These are phyloP conservation scores for Venturia asperata DNA, from an alignment of 2,329 filamentous ascomycete species.

Conservation along the genomic window DNA sequence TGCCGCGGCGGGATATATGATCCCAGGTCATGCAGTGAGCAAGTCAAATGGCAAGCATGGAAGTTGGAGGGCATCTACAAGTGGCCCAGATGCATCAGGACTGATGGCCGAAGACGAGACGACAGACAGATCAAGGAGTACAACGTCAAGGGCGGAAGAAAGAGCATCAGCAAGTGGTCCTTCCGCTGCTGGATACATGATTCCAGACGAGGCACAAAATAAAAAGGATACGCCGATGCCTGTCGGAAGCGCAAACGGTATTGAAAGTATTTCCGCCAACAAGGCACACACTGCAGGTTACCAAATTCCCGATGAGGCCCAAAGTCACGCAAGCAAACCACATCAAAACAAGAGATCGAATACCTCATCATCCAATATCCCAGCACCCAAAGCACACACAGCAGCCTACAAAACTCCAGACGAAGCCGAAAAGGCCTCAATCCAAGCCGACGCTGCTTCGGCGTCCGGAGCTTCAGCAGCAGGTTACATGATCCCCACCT, in stretches of 20 bases:
- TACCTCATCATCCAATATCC: not conserved
- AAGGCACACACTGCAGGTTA: not conserved
- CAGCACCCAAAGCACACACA: not conserved
- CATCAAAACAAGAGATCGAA: too few relatives aligned
- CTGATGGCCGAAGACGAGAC: not conserved
- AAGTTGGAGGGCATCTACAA: conserved; percentile 19
- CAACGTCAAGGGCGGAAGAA: conserved; percentile 18
- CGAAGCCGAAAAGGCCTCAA: not conserved
- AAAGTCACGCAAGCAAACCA: too few relatives aligned
- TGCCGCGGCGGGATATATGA: not conserved
- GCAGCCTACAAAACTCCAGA: not conserved
- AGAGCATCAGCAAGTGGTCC: not conserved
- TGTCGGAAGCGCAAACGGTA: not conserved
- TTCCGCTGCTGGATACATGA: not conserved
- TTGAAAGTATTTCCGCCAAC: not conserved
- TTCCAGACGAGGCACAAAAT: not conserved
- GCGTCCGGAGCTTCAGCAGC: not conserved
- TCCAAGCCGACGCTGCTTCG: not conserved
- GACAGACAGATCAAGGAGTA: not conserved
- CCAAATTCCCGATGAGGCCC: too few relatives aligned
- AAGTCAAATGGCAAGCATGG: conserved; percentile 19
- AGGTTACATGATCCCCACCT: not conserved
- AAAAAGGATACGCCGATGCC: not conserved
- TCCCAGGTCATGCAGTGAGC: not conserved
- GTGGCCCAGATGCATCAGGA: conserved; percentile 20